phyloP scores from a whole-genome alignment of 2,329 filamentous ascomycete species.

The Endoconidiophora polonica region DNA sequence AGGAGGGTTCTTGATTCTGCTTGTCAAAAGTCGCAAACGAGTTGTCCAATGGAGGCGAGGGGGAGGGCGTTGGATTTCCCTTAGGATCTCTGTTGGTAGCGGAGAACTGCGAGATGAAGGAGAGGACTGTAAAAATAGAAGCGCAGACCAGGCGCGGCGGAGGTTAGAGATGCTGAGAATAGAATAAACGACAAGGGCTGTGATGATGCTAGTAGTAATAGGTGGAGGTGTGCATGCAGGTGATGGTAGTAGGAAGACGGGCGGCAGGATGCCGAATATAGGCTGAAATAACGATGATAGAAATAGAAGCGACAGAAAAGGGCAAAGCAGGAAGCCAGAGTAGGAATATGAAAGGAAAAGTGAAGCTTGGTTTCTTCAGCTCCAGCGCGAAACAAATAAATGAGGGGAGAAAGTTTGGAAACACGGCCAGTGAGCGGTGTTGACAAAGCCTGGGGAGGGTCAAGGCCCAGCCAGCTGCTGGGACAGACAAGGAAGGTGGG shows the following conservation, averaged over 20 bases:
- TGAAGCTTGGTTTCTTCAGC: not conserved
- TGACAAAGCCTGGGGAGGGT: no score
- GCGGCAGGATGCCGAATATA: not conserved
- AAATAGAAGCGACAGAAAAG: not conserved
- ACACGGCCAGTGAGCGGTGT: no score
- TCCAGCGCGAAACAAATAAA: not conserved
- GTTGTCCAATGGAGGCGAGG: slow-evolving; percentile 25
- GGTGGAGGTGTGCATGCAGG: not conserved
- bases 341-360: not conserved
- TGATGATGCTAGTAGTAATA: slow-evolving; percentile 1
- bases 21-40: slow-evolving; percentile 15
- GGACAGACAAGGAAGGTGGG: no score
- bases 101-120: slow-evolving; percentile 74
- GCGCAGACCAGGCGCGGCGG: slow-evolving; percentile 6
- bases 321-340: not conserved
- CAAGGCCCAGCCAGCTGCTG: no score
- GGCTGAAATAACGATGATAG: not conserved
- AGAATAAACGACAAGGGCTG: not conserved
- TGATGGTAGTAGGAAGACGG: not conserved
- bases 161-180: slow-evolving; percentile 4
- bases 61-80: slow-evolving; percentile 26
- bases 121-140: slow-evolving; percentile 44
- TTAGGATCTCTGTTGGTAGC: slow-evolving; percentile 23
- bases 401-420: not conserved
- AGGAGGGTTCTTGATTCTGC: not conserved